These are phyloP conservation scores for Albugo candida DNA, from an alignment of 352 stramenopile genomes.

Conservation along the genomic window DNA sequence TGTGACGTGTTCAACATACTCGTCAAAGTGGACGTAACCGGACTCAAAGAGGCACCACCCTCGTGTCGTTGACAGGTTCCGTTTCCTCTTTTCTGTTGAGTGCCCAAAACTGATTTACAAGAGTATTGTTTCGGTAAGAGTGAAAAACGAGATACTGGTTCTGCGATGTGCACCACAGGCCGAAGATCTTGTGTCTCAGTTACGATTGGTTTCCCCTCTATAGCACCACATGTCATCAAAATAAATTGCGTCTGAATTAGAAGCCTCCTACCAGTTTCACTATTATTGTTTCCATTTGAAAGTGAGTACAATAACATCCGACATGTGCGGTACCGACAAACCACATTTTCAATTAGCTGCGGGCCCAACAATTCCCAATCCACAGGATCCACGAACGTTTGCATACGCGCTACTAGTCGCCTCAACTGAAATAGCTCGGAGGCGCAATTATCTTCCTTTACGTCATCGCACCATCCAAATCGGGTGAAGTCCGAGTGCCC, in stretches of 20 bases:
- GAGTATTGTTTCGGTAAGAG: slow-evolving; percentile 21
- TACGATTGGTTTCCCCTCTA: slow-evolving; percentile 59
- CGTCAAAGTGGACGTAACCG: slow-evolving; percentile 23
- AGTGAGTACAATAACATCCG: slow-evolving; percentile 72
- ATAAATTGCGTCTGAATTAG: slow-evolving; percentile 1
- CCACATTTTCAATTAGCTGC: slow-evolving; percentile 70
- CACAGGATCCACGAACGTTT: slow-evolving; percentile 68
- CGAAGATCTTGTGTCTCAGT: slow-evolving; percentile 43
- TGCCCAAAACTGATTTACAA: background rate
- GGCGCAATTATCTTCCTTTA: slow-evolving; percentile 16
- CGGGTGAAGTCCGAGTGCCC: slow-evolving; percentile 74
- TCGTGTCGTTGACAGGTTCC: background rate
- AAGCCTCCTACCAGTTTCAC: slow-evolving; percentile 54
- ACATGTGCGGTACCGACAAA: slow-evolving; percentile 70
- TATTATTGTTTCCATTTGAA: slow-evolving; percentile 64
- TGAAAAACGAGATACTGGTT: slow-evolving; percentile 62
- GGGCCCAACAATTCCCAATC: slow-evolving; percentile 80
- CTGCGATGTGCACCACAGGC: slow-evolving; percentile 41
- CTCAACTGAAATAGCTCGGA: slow-evolving; percentile 35
- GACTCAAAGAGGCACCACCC: slow-evolving; percentile 11
- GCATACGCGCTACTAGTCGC: slow-evolving; percentile 52
- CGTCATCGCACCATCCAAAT: slow-evolving; percentile 73
- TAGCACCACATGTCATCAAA: background rate
- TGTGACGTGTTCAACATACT: slow-evolving; percentile 8
- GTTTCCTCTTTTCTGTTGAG: too few species aligned